Percentiles rank a stretch among this genome's conserved stretches.
phyloP scores from a whole-genome alignment of 192 early-diverging fungal species.

The Coemansia sp. region DNA sequence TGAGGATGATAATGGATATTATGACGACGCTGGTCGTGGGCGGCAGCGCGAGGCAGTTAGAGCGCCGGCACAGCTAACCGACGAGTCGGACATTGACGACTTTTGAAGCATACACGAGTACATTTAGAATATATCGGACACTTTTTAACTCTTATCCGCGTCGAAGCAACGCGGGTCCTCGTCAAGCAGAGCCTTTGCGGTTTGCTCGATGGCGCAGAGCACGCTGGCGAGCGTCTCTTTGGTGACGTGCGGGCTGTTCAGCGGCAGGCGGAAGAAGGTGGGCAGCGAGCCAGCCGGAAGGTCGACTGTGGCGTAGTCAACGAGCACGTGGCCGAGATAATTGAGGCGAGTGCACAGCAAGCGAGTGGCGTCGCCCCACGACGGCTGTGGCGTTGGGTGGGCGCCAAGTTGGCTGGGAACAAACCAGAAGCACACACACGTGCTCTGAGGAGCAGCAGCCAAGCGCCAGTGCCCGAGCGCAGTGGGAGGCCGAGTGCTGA shows the following conservation, averaged over 20 bases:
- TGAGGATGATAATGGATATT: neutral
- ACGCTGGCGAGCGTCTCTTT: constrained; percentile 53
- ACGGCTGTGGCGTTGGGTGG: neutral
- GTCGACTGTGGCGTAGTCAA: constrained; percentile 66
- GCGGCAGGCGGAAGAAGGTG: constrained; percentile 71
- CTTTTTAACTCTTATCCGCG: neutral
- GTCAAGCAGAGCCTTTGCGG: constrained; percentile 9
- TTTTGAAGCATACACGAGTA: neutral
- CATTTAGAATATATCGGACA: neutral
- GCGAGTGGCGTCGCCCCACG: constrained; percentile 30
- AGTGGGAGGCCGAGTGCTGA: constrained; percentile 21
- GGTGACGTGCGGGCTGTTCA: constrained; percentile 63
- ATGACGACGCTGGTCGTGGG: neutral
- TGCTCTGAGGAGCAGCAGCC: constrained; percentile 22
- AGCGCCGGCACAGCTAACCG: constrained; percentile 23
- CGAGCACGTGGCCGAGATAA: constrained; percentile 57
- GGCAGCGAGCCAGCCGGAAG: constrained; percentile 14
- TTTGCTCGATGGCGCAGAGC: constrained; percentile 58
- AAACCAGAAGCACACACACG: constrained; percentile 75
- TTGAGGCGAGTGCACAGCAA: constrained; percentile 42
- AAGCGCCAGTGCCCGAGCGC: constrained; percentile 50
- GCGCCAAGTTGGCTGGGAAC: constrained; percentile 34
- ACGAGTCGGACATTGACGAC: constrained; percentile 36
- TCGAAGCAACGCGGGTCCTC: neutral
- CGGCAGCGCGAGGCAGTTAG: constrained; percentile 25